Evolutionary conservation across 2,329 filamentous ascomycete genomes (phyloP).

Genomic region (Biscogniauxia marginata): DNA sequence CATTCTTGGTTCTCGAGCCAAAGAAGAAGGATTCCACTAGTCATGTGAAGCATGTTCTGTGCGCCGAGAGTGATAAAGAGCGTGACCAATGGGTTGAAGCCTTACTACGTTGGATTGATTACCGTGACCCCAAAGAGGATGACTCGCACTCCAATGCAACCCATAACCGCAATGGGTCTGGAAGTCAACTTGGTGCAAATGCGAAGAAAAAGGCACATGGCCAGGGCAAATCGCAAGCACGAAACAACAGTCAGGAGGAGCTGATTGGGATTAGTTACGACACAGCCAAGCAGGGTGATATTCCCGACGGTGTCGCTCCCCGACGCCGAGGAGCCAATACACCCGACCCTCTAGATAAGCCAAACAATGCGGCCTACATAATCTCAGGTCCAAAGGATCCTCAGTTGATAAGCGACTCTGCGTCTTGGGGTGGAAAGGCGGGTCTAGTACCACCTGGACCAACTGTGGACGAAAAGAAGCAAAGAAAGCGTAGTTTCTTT

Average conservation of each 20-base stretch:
- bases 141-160: constrained; percentile 39
- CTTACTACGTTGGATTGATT: constrained; percentile 85
- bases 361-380: constrained; percentile 43
- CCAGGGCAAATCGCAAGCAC: constrained; percentile 35
- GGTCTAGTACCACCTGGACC: constrained; percentile 45
- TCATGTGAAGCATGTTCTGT: constrained; percentile 88
- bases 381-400: constrained; percentile 88
- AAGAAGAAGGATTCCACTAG: constrained; percentile 93
- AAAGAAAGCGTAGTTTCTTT: constrained; percentile 76
- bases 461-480: constrained; percentile 72
- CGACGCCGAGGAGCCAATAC: constrained; percentile 31
- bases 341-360: constrained; percentile 28
- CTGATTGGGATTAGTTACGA: constrained; percentile 61
- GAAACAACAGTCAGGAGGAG: constrained; percentile 38
- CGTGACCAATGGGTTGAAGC: constrained; percentile 93
- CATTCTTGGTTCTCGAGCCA: constrained; percentile 90
- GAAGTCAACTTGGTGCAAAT: constrained; percentile 31
- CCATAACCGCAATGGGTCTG: constrained; percentile 42
- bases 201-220: constrained; percentile 44
- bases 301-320: constrained; percentile 43
- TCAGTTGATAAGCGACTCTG: constrained; percentile 76
- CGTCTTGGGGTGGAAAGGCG: constrained; percentile 84
- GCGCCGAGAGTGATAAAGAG: constrained; percentile 90
- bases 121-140: constrained; percentile 60
- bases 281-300: constrained; percentile 50